These are phyloP conservation scores for Cladosporium sp. DNA, from an alignment of 2,329 filamentous ascomycete species.

Conservation along the genomic window DNA sequence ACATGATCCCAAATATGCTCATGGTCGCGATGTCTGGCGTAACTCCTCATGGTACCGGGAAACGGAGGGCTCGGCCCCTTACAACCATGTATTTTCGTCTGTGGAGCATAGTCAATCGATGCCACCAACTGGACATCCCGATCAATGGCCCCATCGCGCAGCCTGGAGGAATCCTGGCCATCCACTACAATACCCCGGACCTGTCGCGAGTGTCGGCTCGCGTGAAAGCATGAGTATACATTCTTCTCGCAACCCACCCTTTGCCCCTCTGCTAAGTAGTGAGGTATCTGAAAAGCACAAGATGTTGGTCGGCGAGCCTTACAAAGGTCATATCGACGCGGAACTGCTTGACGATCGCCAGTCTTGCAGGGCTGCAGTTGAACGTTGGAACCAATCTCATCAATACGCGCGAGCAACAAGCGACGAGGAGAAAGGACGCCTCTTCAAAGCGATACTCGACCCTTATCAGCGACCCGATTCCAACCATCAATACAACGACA, in stretches of 20 bases:
- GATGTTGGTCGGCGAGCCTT: constrained; percentile 78
- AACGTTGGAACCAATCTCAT: constrained; percentile 79
- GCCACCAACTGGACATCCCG: background rate
- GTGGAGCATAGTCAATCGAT: background rate
- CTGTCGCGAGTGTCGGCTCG: constrained; percentile 16
- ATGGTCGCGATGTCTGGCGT: constrained; percentile 16
- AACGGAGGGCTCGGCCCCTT: background rate
- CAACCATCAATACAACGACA: constrained; percentile 30
- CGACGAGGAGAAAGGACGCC: constrained; percentile 60
- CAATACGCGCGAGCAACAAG: constrained; percentile 67
- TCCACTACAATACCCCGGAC: background rate
- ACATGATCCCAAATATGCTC: background rate
- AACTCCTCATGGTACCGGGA: background rate
- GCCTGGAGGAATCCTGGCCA: constrained; percentile 12
- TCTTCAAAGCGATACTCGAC: constrained; percentile 69
- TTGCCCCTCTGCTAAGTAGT: constrained; percentile 37
- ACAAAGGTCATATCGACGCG: constrained; percentile 67
- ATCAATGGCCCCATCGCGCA: constrained; percentile 13
- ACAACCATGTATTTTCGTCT: background rate
- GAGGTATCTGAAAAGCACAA: constrained; percentile 69
- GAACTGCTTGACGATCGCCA: constrained; percentile 80
- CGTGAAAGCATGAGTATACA: constrained; percentile 28
- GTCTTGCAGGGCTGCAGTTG: constrained; percentile 74
- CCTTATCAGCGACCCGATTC: constrained; percentile 54
- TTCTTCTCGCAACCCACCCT: constrained; percentile 46